Base-by-base conservation (phyloP, 805 yeast genomes). In the Ogataea glucozyma region DNA sequence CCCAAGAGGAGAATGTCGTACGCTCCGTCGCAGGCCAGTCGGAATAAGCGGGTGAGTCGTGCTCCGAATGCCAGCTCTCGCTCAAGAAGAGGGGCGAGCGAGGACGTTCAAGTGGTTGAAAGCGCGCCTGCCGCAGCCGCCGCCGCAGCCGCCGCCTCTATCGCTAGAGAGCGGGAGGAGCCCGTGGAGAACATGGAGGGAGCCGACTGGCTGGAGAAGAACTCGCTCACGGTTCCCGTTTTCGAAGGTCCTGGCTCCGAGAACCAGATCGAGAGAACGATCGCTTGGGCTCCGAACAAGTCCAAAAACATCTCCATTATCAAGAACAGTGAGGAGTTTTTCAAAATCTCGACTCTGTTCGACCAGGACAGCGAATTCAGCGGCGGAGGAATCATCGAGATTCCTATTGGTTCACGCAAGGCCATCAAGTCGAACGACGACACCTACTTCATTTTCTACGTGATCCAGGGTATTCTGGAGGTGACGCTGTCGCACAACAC, bases 401-500 rank as follows among this genome's bases (percentile, higher is more conserved):
- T 88, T 22, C 89, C 91, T 0, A 59, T 67, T 1, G 76, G 75
- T 7, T 83, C 85, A 0, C 69, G 73, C 38, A 87, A 85, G 57
- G 75, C 81, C 32, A 63, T 74, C 45, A 77, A 78, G 49, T 67
- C 76, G 19, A 78, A 90, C 17, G 83, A 79, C 22, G 81, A 79
- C 43, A 81, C 86, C 2, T 75, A 82, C 49, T 81, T 85, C 54
- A 79, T 83, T 20, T 89, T 89, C 58, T 85, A 81, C 58, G 88
- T 89, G 31, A 73, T 85, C 4, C 67, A 72, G 29, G 97, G 97
- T 0, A 52, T 74, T 2, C 58, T 87, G 7, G 87, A 86, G 54
- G 90, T 86, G 2, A 76, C 80, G 1, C 50, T 89, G 4, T 75
- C 78, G 14, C 78, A 76, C 5, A 72, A 71, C 16, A 71, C 67